A percentile compares a stretch with the other conserved stretches of the same genome.
These are phyloP conservation scores for Phytopythium delawarense DNA, from an alignment of 352 stramenopile species.

Conservation along the genomic window DNA sequence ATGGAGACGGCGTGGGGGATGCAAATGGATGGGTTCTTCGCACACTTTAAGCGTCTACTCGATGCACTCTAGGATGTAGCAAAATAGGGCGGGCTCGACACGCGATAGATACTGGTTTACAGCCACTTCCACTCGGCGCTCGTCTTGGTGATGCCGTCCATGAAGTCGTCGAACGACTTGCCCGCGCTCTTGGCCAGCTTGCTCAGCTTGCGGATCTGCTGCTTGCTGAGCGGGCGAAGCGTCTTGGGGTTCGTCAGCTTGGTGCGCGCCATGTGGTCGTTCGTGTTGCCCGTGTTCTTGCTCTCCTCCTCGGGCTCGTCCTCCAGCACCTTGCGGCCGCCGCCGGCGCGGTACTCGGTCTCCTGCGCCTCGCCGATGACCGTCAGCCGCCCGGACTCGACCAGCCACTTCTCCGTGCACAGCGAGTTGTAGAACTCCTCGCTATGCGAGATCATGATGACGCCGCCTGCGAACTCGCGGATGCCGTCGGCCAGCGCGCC, in stretches of 20 bases:
- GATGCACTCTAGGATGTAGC: too few species aligned
- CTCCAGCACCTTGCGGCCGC: slow-evolving; percentile 58
- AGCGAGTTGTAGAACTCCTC: slow-evolving; percentile 83
- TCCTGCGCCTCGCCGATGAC: slow-evolving; percentile 70
- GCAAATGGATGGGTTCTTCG: too few species aligned
- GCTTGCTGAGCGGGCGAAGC: slow-evolving; percentile 59
- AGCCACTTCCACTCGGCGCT: slow-evolving; percentile 77
- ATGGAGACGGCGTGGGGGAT: too few species aligned
- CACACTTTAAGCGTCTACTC: background rate
- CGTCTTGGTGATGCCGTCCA: slow-evolving; percentile 49
- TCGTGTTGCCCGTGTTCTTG: slow-evolving; percentile 37
- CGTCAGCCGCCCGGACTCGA: slow-evolving; percentile 58
- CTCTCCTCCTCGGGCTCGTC: slow-evolving; percentile 39
- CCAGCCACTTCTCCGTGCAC: slow-evolving; percentile 73
- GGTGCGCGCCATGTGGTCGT: slow-evolving; percentile 55
- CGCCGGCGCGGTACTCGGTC: slow-evolving; percentile 62
- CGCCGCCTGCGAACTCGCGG: slow-evolving; percentile 58
- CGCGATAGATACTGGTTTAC: slow-evolving; percentile 17
- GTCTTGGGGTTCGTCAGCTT: slow-evolving; percentile 74
- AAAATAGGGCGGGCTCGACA: background rate
- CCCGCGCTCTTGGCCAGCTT: slow-evolving; percentile 56
- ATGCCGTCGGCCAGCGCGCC: slow-evolving; percentile 64
- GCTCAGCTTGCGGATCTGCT: slow-evolving; percentile 63
- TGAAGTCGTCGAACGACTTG: slow-evolving; percentile 59
- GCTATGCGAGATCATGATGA: slow-evolving; percentile 83